Percentiles rank a stretch among this genome's conserved stretches.
Conservation (phyloP, 495 filamentous ascomycete species). For the Clavariopsis aquatica region DNA sequence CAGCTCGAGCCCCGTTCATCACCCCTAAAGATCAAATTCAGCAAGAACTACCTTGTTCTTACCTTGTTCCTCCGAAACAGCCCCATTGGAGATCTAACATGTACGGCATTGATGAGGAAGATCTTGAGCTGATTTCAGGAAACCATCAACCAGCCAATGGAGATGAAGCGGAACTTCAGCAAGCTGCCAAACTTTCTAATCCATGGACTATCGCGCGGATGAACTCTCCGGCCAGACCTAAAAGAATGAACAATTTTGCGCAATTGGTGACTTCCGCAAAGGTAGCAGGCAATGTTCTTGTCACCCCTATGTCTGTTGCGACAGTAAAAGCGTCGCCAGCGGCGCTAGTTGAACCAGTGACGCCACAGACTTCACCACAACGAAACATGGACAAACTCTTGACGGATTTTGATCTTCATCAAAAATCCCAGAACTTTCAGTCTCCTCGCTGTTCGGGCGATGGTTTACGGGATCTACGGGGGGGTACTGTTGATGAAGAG, state of each 20-base stretch:
- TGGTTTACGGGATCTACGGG: background rate
- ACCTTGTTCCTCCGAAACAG: background rate
- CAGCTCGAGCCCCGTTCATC: background rate
- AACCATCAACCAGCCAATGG: conserved; percentile 1
- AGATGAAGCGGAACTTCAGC: conserved; percentile 32
- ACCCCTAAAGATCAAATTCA: conserved; percentile 5
- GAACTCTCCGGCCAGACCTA: conserved; percentile 46
- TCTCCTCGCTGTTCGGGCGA: background rate
- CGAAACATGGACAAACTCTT: background rate
- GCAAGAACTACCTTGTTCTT: background rate
- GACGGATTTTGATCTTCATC: background rate
- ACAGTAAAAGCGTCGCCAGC: no score
- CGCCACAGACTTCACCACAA: conserved; percentile 12
- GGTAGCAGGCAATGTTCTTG: background rate
- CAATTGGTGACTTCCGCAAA: conserved; percentile 31
- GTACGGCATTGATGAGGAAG: conserved; percentile 38
- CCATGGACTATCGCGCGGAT: conserved; percentile 64
- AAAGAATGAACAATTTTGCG: background rate
- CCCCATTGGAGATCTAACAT: conserved; percentile 25
- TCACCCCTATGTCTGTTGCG: no score
- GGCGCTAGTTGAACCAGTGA: conserved; percentile 7
- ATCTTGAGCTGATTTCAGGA: conserved; percentile 25
- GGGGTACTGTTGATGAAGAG: background rate
- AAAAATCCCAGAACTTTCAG: conserved; percentile 8
- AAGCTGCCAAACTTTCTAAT: conserved; percentile 49